Conservation (phyloP, 768 basidiomycete genomes). For the Leccinum longicurvipes region DNA sequence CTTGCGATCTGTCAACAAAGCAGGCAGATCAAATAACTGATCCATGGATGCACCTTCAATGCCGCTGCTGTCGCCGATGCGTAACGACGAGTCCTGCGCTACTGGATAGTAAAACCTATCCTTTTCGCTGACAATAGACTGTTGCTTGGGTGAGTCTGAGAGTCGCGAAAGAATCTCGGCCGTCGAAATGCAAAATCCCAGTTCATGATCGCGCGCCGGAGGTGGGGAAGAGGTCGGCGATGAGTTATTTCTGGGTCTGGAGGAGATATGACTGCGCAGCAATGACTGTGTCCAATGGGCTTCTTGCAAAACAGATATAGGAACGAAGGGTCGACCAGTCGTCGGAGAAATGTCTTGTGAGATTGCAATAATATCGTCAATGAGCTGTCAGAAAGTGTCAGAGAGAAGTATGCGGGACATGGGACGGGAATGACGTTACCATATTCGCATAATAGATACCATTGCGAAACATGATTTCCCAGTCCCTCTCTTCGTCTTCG, state of each 20-base stretch:
- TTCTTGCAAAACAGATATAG: conserved; percentile 62
- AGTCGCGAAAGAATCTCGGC: conserved; percentile 44
- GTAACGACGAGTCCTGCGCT: conserved; percentile 63
- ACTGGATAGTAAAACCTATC: conserved; percentile 58
- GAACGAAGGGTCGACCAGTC: conserved; percentile 67
- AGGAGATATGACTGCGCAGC: conserved; percentile 57
- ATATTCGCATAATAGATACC: conserved; percentile 88
- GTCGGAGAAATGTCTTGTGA: conserved; percentile 72
- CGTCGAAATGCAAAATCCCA: conserved; percentile 58
- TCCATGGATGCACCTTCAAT: conserved; percentile 61
- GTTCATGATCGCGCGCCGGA: conserved; percentile 50
- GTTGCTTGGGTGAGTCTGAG: conserved; percentile 19
- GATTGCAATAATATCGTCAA: conserved; percentile 75
- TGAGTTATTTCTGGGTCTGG: conserved; percentile 25
- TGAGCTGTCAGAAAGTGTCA: conserved; percentile 44
- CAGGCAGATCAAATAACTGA: conserved; percentile 53
- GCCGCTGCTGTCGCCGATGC: conserved; percentile 68
- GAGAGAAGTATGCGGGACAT: not conserved
- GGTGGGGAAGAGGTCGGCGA: conserved; percentile 38
- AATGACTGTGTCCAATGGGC: conserved; percentile 78
- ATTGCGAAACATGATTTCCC: conserved; percentile 64
- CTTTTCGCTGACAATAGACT: conserved; percentile 15
- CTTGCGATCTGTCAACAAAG: conserved; percentile 22
- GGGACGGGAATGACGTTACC: conserved; percentile 40
- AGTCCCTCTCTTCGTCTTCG: conserved; percentile 65